Base-by-base conservation (phyloP, 805 yeast genomes). In the Sungouiozyma intestinalis region DNA sequence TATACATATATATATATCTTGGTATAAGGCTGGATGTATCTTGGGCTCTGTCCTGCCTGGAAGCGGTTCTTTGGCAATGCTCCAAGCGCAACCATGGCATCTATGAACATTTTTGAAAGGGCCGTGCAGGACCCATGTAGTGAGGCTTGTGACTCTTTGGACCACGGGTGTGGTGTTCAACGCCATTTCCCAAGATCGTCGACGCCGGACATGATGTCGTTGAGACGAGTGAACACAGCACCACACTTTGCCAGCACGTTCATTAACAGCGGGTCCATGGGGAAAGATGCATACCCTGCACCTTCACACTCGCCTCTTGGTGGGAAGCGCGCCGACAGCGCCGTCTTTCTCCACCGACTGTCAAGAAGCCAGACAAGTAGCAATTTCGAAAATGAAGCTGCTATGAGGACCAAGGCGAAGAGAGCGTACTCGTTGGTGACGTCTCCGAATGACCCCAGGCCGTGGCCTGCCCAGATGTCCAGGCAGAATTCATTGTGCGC, bases 61-160 rank as follows among this genome's bases (percentile, higher is more conserved):
- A n/a, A n/a, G n/a, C n/a, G n/a, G n/a, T n/a, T n/a, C n/a, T n/a
- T n/a, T n/a, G n/a, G n/a, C n/a, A n/a, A n/a, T n/a, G n/a, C n/a
- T n/a, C n/a, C n/a, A n/a, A n/a, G n/a, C n/a, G 20, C 11, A 35
- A 35, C 9, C 37, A 38, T 20, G 18, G n/a, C 17, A 4, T 27
- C 33, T 35, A 15, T 24, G 4, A 38, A 45, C 39, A 57, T 58
- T 20, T 58, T 58, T 38, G 63, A 58, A 44, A 45, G 58, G 41
- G 44, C 56, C 20, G 55, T 56, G 14, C 55, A 54, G 45, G 53
- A 56, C 45, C 55, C 57, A 34, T 42, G 63, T 44, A 40, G 54
- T 35, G 49, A 43, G 40, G 48, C 58, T 43, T 54, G 62, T 45
- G 57, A 52, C 48, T 42, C 31, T 7, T 51, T 45, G 13, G 52